A percentile compares a stretch with the other conserved stretches of the same genome.
phyloP scores from a whole-genome alignment of 1,284 basidiomycete species.

The Ganoderma sp. region DNA sequence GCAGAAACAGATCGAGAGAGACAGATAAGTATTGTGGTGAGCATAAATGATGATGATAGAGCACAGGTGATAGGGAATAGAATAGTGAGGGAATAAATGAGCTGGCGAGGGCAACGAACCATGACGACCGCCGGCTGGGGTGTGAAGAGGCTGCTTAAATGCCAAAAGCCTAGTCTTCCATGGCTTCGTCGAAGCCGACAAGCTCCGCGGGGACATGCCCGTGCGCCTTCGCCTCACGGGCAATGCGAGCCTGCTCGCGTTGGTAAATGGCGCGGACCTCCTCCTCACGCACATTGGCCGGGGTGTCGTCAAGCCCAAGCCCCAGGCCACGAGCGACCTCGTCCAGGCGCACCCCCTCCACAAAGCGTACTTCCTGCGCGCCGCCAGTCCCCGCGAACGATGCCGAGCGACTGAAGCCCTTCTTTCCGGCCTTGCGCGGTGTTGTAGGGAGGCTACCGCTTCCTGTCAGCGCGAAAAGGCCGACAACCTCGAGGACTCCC shows the following conservation, averaged over 20 bases:
- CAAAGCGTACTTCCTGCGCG: constrained; percentile 57
- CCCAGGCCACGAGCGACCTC: constrained; percentile 72
- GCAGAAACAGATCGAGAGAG: background rate
- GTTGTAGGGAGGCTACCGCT: constrained; percentile 38
- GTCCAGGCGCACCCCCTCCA: constrained; percentile 62
- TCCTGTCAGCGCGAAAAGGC: constrained; percentile 57
- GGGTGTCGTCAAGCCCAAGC: constrained; percentile 44
- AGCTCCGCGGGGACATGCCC: constrained; percentile 30
- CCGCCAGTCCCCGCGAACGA: constrained; percentile 60
- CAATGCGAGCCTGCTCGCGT: constrained; percentile 60
- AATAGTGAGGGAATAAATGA: constrained; percentile 27
- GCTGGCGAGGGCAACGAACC: constrained; percentile 9
- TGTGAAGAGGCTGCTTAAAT: background rate
- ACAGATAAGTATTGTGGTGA: constrained; percentile 22
- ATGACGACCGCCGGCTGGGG: constrained; percentile 22
- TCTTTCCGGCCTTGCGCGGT: constrained; percentile 49
- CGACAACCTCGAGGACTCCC: constrained; percentile 73
- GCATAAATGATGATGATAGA: constrained; percentile 19
- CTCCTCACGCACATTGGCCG: constrained; percentile 62
- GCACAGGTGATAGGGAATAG: constrained; percentile 10
- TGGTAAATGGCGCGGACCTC: constrained; percentile 74
- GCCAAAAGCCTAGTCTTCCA: constrained; percentile 51
- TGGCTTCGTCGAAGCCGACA: constrained; percentile 59
- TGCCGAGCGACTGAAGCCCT: constrained; percentile 57
- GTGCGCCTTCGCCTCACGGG: constrained; percentile 56